Base-by-base conservation (phyloP, 768 basidiomycete species). In the Boletus huronensis region DNA sequence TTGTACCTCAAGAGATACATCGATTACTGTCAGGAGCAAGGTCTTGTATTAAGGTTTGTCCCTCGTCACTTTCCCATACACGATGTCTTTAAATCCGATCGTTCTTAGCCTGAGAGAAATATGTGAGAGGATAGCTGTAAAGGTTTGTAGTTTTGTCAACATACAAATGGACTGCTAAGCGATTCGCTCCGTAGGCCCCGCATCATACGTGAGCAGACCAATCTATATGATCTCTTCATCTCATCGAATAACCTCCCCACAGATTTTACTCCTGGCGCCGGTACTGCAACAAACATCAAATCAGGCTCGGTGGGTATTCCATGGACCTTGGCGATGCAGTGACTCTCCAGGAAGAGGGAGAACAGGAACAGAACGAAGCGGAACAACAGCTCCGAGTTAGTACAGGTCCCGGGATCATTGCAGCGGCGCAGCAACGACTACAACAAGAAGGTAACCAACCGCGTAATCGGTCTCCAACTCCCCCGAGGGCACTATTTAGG, bases 211-310 rank as follows among this genome's bases (percentile, higher is more conserved):
- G 74, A 63, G 83, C 58, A 38, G 5, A 6, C 14, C 10, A 6
- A 6, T 14, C 10, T 16, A 2, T 7, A 3, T 19, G 5, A 40
- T 36, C 10, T 19, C 14, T 41, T 26, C 43, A 28, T 26, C 14
- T n/a, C 21, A 26, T 53, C 45, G 28, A 48, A 54, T 38, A 21
- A 50, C n/a, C 2, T 21, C 21, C 40, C 35, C 48, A 21, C 51
- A 92, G 90, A 11, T 93, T 93, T 67, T 93, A 91, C 67, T 93
- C 90, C 1, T 93, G 91, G 91, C 81, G 91, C 38, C 82, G 91
- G 41, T 93, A 93, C 64, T 93, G 91, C 74, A 93, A 93, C 67
- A 93, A 93, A 65, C 90, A 93, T 68, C 89, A 93, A 69, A 93
- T 93, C 47, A 84, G 88, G n/a, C 77, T 93, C 0, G 88, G 89